Evolutionary conservation across 768 basidiomycete genomes (phyloP).

Genomic region (Panus rudis): DNA sequence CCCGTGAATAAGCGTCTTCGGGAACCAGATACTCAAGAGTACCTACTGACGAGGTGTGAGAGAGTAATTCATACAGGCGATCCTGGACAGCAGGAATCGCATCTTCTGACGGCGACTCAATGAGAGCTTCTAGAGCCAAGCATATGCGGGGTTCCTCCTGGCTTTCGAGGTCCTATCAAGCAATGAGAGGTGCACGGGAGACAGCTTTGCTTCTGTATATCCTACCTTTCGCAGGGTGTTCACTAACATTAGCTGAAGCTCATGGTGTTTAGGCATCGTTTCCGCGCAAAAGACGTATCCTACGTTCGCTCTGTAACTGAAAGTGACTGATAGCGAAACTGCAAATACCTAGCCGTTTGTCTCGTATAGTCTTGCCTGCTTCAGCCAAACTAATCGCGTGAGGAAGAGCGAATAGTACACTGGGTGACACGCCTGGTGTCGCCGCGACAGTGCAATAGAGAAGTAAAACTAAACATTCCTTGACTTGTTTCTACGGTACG

Average conservation of each 20-base stretch:
- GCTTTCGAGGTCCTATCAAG: slow-evolving; percentile 66
- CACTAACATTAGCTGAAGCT: slow-evolving; percentile 75
- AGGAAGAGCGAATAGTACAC: slow-evolving; percentile 64
- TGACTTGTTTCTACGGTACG: slow-evolving; percentile 47
- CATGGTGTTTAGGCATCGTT: slow-evolving; percentile 61
- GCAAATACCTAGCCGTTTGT: slow-evolving; percentile 58
- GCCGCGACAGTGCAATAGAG: slow-evolving; percentile 59
- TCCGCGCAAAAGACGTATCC: slow-evolving; percentile 76
- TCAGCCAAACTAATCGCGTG: slow-evolving; percentile 76
- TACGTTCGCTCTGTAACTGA: slow-evolving; percentile 24
- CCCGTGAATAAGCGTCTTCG: not conserved
- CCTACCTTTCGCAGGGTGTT: slow-evolving; percentile 78
- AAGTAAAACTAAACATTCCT: slow-evolving; percentile 60
- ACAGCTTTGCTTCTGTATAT: not conserved
- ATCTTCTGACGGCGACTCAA: slow-evolving; percentile 53
- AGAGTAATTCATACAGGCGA: slow-evolving; percentile 57
- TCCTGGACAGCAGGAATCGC: slow-evolving; percentile 71
- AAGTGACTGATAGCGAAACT: not conserved
- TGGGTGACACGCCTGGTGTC: slow-evolving; percentile 35
- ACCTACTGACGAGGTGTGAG: slow-evolving; percentile 70
- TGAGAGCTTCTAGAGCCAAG: slow-evolving; percentile 66
- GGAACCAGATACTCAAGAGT: slow-evolving; percentile 12
- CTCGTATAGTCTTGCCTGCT: slow-evolving; percentile 48
- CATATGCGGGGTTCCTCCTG: slow-evolving; percentile 47
- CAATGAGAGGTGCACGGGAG: not conserved